Evolutionary conservation across 257 asterid species (phyloP).

Genomic region (Penstemon barbatus): DNA sequence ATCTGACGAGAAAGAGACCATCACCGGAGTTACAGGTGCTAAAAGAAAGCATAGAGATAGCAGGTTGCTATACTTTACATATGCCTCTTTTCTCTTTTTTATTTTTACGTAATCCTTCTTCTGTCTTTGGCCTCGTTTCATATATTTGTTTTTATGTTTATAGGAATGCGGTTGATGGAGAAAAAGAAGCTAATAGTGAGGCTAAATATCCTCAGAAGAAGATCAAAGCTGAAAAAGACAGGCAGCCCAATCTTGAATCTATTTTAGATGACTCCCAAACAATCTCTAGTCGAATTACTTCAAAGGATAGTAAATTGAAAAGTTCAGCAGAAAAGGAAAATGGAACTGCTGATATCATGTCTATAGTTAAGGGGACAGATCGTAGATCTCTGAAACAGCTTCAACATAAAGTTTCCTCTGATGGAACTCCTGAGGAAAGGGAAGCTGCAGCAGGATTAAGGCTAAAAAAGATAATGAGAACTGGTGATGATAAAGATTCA

Average conservation of each 20-base stretch:
- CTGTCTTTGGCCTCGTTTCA: slow-evolving; percentile 19
- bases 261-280: slow-evolving; percentile 35
- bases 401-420: slow-evolving; percentile 35
- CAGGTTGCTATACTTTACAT: slow-evolving; percentile 51
- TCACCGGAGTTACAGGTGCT: slow-evolving; percentile 37
- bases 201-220: slow-evolving; percentile 49
- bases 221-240: slow-evolving; percentile 49
- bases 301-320: slow-evolving; percentile 37
- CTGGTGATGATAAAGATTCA: slow-evolving; percentile 68
- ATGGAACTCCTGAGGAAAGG: slow-evolving; percentile 42
- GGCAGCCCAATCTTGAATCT: slow-evolving; percentile 38
- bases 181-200: slow-evolving; percentile 44
- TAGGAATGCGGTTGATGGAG: slow-evolving; percentile 55
- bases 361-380: slow-evolving; percentile 66
- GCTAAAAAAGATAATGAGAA: slow-evolving; percentile 91
- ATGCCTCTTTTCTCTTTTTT: slow-evolving; percentile 21
- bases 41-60: slow-evolving; percentile 66
- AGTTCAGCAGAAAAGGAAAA: slow-evolving; percentile 38
- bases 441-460: slow-evolving; percentile 69
- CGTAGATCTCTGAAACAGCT: slow-evolving; percentile 46
- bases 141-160: slow-evolving; percentile 22
- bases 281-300: slow-evolving; percentile 28
- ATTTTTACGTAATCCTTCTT: background rate
- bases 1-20: slow-evolving; percentile 38
- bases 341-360: slow-evolving; percentile 53